Evolutionary conservation across 2,329 filamentous ascomycete genomes (phyloP).

Genomic region (Cytospora schulzeri): DNA sequence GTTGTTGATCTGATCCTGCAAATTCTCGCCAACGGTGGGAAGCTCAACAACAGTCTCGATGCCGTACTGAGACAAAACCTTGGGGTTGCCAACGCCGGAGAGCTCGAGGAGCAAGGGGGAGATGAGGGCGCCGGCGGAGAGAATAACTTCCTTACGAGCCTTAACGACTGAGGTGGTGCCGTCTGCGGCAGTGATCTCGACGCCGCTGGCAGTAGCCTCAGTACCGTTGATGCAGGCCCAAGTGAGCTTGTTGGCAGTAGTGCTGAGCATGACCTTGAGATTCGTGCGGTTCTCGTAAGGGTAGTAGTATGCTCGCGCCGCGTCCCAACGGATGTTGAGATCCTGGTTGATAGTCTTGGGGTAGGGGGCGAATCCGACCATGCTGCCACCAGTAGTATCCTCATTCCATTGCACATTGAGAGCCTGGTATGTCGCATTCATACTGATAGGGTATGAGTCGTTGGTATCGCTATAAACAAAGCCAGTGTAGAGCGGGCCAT

Average conservation of each 20-base stretch:
- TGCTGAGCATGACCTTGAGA: constrained; percentile 46
- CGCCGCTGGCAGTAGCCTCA: constrained; percentile 32
- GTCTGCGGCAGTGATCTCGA: constrained; percentile 35
- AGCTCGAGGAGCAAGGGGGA: constrained; percentile 63
- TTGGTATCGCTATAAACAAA: constrained; percentile 31
- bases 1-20: constrained; percentile 63
- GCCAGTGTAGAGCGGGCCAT: constrained; percentile 37
- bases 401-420: constrained; percentile 41
- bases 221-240: constrained; percentile 34
- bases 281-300: constrained; percentile 44
- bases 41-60: constrained; percentile 48
- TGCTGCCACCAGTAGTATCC: constrained; percentile 46
- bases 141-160: constrained; percentile 51
- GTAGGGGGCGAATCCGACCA: constrained; percentile 46
- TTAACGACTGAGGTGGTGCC: constrained; percentile 25
- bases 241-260: constrained; percentile 43
- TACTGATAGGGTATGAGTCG: constrained; percentile 32
- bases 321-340: constrained; percentile 45
- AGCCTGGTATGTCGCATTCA: constrained; percentile 41
- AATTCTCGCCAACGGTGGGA: constrained; percentile 49
- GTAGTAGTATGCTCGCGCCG: constrained; percentile 50
- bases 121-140: constrained; percentile 59
- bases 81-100: constrained; percentile 58
- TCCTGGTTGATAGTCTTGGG: constrained; percentile 45
- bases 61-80: constrained; percentile 44